Evolutionary conservation across 768 basidiomycete genomes (phyloP).

Genomic region (Tulasnella sp.): DNA sequence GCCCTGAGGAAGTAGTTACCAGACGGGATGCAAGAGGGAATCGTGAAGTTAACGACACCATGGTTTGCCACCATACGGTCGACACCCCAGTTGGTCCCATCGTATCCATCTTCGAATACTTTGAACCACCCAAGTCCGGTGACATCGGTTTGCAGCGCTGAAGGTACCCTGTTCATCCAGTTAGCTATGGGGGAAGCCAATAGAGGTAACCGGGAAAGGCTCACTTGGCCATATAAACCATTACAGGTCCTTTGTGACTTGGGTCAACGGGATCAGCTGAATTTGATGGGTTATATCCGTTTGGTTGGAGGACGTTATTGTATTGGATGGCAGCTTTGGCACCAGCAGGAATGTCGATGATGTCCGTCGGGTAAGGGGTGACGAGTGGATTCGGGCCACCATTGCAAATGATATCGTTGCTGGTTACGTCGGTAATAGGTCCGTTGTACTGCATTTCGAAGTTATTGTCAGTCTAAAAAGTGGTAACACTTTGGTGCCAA

Average conservation of each 20-base stretch:
- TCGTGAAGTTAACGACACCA: slow-evolving; percentile 50
- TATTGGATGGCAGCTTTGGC: slow-evolving; percentile 53
- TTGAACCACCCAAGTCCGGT: slow-evolving; percentile 54
- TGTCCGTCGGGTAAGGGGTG: slow-evolving; percentile 36
- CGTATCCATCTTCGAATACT: slow-evolving; percentile 44
- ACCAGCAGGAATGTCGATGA: slow-evolving; percentile 53
- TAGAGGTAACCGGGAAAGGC: not conserved
- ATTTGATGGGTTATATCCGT: slow-evolving; percentile 44
- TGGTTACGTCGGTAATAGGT: slow-evolving; percentile 56
- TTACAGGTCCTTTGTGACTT: slow-evolving; percentile 52
- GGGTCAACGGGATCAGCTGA: slow-evolving; percentile 41
- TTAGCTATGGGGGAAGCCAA: not conserved
- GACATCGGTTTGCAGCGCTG: slow-evolving; percentile 47
- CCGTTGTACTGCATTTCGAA: slow-evolving; percentile 35
- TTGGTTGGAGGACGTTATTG: slow-evolving; percentile 50
- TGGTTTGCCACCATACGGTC: slow-evolving; percentile 49
- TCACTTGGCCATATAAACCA: slow-evolving; percentile 49
- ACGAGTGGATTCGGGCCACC: slow-evolving; percentile 53
- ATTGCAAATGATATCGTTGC: slow-evolving; percentile 56
- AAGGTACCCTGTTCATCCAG: slow-evolving; percentile 37
- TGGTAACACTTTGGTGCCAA: not conserved
- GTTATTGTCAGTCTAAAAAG: not conserved
- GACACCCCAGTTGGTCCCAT: slow-evolving; percentile 44
- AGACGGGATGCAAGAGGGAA: slow-evolving; percentile 47
- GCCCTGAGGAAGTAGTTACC: slow-evolving; percentile 51